Conservation (phyloP, 2,329 filamentous ascomycete species). For the Aspergillus hortae region DNA sequence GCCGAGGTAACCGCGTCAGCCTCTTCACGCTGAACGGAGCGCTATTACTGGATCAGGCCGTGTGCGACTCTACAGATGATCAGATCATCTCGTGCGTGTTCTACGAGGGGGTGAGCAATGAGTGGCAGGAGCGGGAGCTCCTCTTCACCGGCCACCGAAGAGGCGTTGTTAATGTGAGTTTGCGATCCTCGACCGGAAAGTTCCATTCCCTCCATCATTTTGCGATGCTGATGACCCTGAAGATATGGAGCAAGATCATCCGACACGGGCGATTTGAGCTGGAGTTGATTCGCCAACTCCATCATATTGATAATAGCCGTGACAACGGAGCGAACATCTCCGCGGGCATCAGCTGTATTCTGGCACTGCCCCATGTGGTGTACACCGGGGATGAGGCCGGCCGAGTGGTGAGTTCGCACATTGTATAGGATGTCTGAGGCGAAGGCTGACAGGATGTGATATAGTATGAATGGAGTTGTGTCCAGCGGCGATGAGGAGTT, state of each 20-base stretch:
- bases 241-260: slow-evolving; percentile 58
- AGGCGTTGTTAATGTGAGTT: slow-evolving; percentile 70
- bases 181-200: too few relatives aligned
- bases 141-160: slow-evolving; percentile 84
- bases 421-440: not conserved
- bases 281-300: slow-evolving; percentile 74
- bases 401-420: slow-evolving; percentile 68
- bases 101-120: slow-evolving; percentile 85
- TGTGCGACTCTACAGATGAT: slow-evolving; percentile 71
- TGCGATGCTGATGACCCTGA: slow-evolving; percentile 6
- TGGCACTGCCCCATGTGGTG: slow-evolving; percentile 75
- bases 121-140: slow-evolving; percentile 84
- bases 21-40: slow-evolving; percentile 88
- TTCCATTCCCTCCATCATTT: not conserved
- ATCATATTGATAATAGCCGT: slow-evolving; percentile 69
- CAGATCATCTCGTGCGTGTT: slow-evolving; percentile 79
- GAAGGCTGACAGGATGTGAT: slow-evolving; percentile 10
- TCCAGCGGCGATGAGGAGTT: slow-evolving; percentile 44
- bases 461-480: slow-evolving; percentile 58
- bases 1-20: slow-evolving; percentile 68
- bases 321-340: slow-evolving; percentile 54
- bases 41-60: slow-evolving; percentile 73
- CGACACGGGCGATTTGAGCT: slow-evolving; percentile 67
- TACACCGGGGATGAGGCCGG: slow-evolving; percentile 96
- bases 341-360: slow-evolving; percentile 78